These are phyloP conservation scores for Proliferodiscus dingleyae DNA, from an alignment of 2,329 filamentous ascomycete species.

Conservation along the genomic window DNA sequence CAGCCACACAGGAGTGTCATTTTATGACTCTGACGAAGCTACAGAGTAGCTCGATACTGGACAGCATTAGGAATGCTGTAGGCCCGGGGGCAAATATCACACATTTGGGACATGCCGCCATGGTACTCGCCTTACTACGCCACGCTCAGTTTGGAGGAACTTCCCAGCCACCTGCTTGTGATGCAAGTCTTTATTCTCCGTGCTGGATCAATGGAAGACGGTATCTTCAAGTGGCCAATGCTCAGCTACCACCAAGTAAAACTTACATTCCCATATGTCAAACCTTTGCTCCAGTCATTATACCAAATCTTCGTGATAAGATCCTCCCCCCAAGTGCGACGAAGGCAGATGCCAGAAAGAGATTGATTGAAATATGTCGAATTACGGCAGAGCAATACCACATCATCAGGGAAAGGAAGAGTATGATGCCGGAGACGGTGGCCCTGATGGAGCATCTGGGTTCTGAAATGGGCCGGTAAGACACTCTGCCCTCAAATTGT, in stretches of 20 bases:
- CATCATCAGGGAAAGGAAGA: conserved; percentile 9
- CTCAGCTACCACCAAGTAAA: background rate
- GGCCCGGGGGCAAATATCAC: conserved; percentile 15
- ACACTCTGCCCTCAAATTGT: background rate
- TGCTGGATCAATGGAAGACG: conserved; percentile 24
- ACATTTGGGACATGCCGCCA: conserved; percentile 12
- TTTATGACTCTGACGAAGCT: conserved; percentile 7
- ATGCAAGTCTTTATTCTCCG: conserved; percentile 14
- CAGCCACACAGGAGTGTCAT: conserved; percentile 13
- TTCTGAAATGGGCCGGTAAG: conserved; percentile 4
- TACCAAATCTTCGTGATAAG: conserved; percentile 7
- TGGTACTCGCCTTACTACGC: conserved; percentile 15
- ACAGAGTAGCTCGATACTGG: conserved; percentile 10
- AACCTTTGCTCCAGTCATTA: conserved; percentile 18
- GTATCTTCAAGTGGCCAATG: conserved; percentile 9
- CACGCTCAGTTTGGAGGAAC: background rate
- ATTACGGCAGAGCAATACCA: conserved; percentile 10
- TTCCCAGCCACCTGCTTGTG: background rate
- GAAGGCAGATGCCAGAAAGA: conserved; percentile 3
- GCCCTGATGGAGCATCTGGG: conserved; percentile 14
- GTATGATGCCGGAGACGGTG: conserved; percentile 11
- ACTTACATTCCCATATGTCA: conserved; percentile 18
- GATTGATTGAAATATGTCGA: conserved; percentile 6
- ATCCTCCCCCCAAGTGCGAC: background rate
- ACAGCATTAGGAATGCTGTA: conserved; percentile 7